A percentile compares a stretch with the other conserved stretches of the same genome.
phyloP scores from a whole-genome alignment of 192 early-diverging fungal species.

The Coemansia furcata region DNA sequence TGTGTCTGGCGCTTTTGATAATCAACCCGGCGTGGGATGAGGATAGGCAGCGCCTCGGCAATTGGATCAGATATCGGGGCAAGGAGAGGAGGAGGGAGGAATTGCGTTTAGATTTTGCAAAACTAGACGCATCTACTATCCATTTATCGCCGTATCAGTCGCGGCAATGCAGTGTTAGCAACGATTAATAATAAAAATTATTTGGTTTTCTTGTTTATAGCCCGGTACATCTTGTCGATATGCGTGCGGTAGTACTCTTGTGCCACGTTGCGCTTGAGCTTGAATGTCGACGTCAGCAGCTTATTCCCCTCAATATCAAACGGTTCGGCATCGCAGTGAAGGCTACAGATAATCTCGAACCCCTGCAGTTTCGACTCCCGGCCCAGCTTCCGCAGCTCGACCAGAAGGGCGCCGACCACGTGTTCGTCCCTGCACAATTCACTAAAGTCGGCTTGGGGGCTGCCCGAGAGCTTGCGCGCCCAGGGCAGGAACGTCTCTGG shows the following conservation, averaged over 20 bases:
- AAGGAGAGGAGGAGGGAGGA: neutral
- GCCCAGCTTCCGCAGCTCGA: slow-evolving; percentile 60
- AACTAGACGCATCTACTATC: slow-evolving; percentile 33
- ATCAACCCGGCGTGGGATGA: slow-evolving; percentile 20
- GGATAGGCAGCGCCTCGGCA: neutral
- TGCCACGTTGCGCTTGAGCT: slow-evolving; percentile 78
- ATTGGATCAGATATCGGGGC: neutral
- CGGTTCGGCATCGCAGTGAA: slow-evolving; percentile 62
- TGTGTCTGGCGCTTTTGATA: slow-evolving; percentile 11
- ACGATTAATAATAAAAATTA: neutral
- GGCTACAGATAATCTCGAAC: slow-evolving; percentile 76
- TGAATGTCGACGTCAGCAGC: slow-evolving; percentile 88
- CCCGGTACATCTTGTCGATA: slow-evolving; percentile 61
- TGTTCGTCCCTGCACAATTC: slow-evolving; percentile 54
- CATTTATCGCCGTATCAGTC: slow-evolving; percentile 44
- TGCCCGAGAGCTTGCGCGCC: slow-evolving; percentile 52
- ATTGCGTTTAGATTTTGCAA: slow-evolving; percentile 23
- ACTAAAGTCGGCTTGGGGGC: slow-evolving; percentile 27
- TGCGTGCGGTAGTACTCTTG: slow-evolving; percentile 58
- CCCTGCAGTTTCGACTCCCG: slow-evolving; percentile 75
- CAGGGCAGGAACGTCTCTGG: slow-evolving; percentile 63
- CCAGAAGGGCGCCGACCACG: slow-evolving; percentile 60
- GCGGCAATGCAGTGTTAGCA: slow-evolving; percentile 10
- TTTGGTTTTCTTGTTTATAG: slow-evolving; percentile 12
- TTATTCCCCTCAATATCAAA: slow-evolving; percentile 77